A percentile compares a stretch with the other conserved stretches of the same genome.
phyloP scores from a whole-genome alignment of 768 basidiomycete genomes.

The Suillus weaverae region DNA sequence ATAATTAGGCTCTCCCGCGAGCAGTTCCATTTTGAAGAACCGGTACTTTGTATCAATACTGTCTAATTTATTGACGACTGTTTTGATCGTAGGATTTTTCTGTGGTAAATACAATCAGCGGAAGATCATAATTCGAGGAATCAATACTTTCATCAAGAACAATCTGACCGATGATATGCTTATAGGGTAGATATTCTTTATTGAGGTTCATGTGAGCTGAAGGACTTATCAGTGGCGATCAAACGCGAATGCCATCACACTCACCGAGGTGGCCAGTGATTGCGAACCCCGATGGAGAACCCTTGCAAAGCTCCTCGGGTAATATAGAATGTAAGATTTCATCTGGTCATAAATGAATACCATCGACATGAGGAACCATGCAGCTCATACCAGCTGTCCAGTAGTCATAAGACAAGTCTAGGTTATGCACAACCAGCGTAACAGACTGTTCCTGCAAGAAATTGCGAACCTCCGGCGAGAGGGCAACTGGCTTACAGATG shows the following conservation, averaged over 20 bases:
- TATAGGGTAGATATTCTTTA: conserved; percentile 89
- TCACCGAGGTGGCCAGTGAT: conserved; percentile 88
- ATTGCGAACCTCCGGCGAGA: conserved; percentile 53
- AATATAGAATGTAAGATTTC: conserved; percentile 83
- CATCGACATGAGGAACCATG: conserved; percentile 7
- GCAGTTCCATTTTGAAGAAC: conserved; percentile 94
- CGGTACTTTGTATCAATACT: conserved; percentile 84
- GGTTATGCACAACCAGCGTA: conserved; percentile 54
- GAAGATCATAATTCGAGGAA: background rate
- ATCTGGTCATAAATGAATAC: conserved; percentile 44
- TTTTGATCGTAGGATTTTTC: conserved; percentile 85
- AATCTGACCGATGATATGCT: conserved; percentile 86
- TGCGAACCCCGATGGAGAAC: conserved; percentile 85
- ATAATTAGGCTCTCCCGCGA: conserved; percentile 88
- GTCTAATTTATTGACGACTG: conserved; percentile 94
- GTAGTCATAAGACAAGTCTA: conserved; percentile 79
- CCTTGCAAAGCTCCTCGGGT: conserved; percentile 74
- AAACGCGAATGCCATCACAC: conserved; percentile 18
- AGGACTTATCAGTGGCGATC: conserved; percentile 6
- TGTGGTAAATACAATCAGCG: conserved; percentile 31
- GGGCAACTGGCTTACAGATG: conserved; percentile 62
- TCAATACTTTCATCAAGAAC: conserved; percentile 74
- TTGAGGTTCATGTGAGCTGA: conserved; percentile 90
- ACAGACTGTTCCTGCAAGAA: conserved; percentile 57
- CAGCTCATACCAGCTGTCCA: conserved; percentile 80